Evolutionary conservation across 2,329 filamentous ascomycete species (phyloP).

Genomic region (Exophiala bonariae): DNA sequence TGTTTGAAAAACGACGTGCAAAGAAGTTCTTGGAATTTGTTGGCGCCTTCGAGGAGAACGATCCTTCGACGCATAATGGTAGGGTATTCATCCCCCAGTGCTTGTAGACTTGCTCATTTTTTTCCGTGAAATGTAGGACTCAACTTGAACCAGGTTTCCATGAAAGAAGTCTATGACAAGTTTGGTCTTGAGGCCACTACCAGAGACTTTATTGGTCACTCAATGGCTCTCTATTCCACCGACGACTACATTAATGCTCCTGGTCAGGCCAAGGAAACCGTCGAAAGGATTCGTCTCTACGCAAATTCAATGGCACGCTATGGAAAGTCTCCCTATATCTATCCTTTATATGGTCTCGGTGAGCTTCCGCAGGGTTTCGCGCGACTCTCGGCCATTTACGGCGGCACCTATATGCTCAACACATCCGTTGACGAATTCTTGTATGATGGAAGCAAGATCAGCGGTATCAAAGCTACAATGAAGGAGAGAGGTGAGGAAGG

Average conservation of each 20-base stretch:
- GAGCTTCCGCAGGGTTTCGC: slow-evolving; percentile 98
- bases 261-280: slow-evolving; percentile 77
- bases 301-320: slow-evolving; percentile 97
- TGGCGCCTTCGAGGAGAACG: slow-evolving; percentile 77
- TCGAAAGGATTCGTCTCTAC: slow-evolving; percentile 91
- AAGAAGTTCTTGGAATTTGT: slow-evolving; percentile 97
- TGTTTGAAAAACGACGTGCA: slow-evolving; percentile 96
- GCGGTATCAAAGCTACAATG: slow-evolving; percentile 97
- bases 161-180: slow-evolving; percentile 99
- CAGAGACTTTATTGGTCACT: slow-evolving; percentile 94
- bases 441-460: slow-evolving; percentile 82
- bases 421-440: slow-evolving; percentile 86
- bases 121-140: slow-evolving; percentile 63
- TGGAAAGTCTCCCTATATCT: slow-evolving; percentile 99
- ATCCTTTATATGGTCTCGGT: slow-evolving; percentile 94
- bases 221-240: slow-evolving; percentile 93
- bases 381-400: slow-evolving; percentile 95
- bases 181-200: slow-evolving; percentile 88
- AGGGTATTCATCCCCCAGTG: slow-evolving; percentile 30
- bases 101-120: slow-evolving; percentile 15
- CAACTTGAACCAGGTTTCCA: slow-evolving; percentile 74
- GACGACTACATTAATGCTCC: slow-evolving; percentile 78
- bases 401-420: slow-evolving; percentile 99
- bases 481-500: slow-evolving; percentile 74
- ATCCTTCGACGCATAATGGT: slow-evolving; percentile 90